These are phyloP conservation scores for Elsinoe necatrix DNA, from an alignment of 2,329 filamentous ascomycete species.

Conservation along the genomic window DNA sequence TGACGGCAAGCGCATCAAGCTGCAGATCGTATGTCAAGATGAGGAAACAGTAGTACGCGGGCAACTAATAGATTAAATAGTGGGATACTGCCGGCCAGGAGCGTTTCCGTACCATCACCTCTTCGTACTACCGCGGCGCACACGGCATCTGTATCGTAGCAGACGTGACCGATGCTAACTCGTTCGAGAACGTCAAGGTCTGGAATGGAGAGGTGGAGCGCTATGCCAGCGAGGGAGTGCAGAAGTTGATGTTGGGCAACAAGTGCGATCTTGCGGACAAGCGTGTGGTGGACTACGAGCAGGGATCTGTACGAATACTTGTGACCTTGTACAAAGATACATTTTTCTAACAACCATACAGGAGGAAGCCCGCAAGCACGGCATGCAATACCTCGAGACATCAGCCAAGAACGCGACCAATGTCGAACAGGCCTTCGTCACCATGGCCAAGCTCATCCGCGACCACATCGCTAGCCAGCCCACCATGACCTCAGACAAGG, in stretches of 20 bases:
- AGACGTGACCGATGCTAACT: constrained; percentile 99
- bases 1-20: constrained; percentile 98
- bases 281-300: constrained; percentile 99
- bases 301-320: constrained; percentile 74
- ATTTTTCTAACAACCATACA: constrained; percentile 34
- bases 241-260: constrained; percentile 98
- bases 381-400: constrained; percentile 98
- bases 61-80: constrained; percentile 41
- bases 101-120: constrained; percentile 99
- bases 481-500: constrained; percentile 16
- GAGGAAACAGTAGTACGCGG: neutral
- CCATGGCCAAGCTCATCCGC: constrained; percentile 59
- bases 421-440: constrained; percentile 98
- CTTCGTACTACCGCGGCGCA: constrained; percentile 97
- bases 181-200: constrained; percentile 99
- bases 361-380: constrained; percentile 98
- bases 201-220: constrained; percentile 99
- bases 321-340: neutral
- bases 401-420: constrained; percentile 99
- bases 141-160: constrained; percentile 99
- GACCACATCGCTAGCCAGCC: constrained; percentile 16
- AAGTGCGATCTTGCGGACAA: constrained; percentile 99
- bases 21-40: constrained; percentile 75
- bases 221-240: constrained; percentile 97
- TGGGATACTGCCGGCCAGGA: constrained; percentile 99